A percentile compares a stretch with the other conserved stretches of the same genome.
Conservation (phyloP, 1,284 basidiomycete species). For the Pascua sp. region DNA sequence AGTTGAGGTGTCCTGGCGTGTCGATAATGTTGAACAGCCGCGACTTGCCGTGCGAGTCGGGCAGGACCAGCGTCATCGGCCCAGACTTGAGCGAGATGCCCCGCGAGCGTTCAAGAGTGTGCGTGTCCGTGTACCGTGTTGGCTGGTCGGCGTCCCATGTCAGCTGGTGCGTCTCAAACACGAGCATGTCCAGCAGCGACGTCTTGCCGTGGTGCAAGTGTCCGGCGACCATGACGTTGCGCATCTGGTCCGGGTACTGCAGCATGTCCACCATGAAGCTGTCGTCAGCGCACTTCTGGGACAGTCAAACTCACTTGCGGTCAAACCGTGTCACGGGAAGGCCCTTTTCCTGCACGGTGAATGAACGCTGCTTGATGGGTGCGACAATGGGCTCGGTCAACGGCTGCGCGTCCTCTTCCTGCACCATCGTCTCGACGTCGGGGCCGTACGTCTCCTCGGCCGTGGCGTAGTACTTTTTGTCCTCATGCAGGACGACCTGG, state of each 20-base stretch:
- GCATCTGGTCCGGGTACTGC: slow-evolving; percentile 87
- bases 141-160: slow-evolving; percentile 85
- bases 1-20: slow-evolving; percentile 97
- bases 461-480: slow-evolving; percentile 96
- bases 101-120: slow-evolving; percentile 79
- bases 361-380: slow-evolving; percentile 88
- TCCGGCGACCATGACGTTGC: slow-evolving; percentile 91
- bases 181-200: slow-evolving; percentile 90
- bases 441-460: slow-evolving; percentile 89
- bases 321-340: slow-evolving; percentile 91
- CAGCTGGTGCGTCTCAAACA: slow-evolving; percentile 93
- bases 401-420: slow-evolving; percentile 97
- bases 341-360: slow-evolving; percentile 86
- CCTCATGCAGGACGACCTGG: slow-evolving; percentile 89
- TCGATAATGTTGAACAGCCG: slow-evolving; percentile 92
- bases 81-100: slow-evolving; percentile 95
- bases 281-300: slow-evolving; percentile 5
- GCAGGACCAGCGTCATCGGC: slow-evolving; percentile 88
- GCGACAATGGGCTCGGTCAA: slow-evolving; percentile 93
- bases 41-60: slow-evolving; percentile 86
- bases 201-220: slow-evolving; percentile 99
- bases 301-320: slow-evolving; percentile 65
- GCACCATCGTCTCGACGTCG: slow-evolving; percentile 93
- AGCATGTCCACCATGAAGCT: slow-evolving; percentile 92
- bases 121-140: slow-evolving; percentile 94